Percentiles rank a stretch among this genome's conserved stretches.
These are phyloP conservation scores for Dichotomocladium elegans DNA, from an alignment of 371 early-diverging fungal genomes.

Conservation along the genomic window DNA sequence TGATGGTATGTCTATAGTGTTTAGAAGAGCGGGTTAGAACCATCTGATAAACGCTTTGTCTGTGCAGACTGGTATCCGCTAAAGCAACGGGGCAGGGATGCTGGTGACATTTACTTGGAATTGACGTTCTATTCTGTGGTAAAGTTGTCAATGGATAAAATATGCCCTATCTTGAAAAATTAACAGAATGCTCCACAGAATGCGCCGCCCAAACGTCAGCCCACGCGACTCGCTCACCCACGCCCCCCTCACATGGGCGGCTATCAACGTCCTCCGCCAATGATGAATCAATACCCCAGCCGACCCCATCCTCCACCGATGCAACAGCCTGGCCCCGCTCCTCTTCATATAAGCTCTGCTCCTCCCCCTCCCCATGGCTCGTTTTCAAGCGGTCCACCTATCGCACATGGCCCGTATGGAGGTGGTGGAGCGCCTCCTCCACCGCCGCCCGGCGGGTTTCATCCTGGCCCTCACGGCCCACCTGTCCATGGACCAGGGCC, in stretches of 20 bases:
- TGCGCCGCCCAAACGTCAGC: constrained; percentile 39
- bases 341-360: background rate
- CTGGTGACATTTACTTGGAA: constrained; percentile 55
- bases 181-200: constrained; percentile 14
- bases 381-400: background rate
- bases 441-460: background rate
- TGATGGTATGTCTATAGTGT: constrained; percentile 45
- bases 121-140: constrained; percentile 58
- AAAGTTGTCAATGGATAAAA: constrained; percentile 18
- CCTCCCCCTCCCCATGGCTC: background rate
- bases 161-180: background rate
- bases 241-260: constrained; percentile 14
- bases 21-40: background rate
- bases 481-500: background rate
- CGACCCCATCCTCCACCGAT: constrained; percentile 10
- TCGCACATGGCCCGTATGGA: background rate
- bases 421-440: constrained; percentile 1
- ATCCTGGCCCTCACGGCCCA: background rate
- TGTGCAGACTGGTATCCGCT: constrained; percentile 56
- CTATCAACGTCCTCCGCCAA: constrained; percentile 12
- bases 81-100: constrained; percentile 44
- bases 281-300: constrained; percentile 6
- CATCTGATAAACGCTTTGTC: background rate
- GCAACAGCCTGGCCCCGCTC: background rate
- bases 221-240: constrained; percentile 27